Evolutionary conservation across 1,284 basidiomycete genomes (phyloP), one percentile per base, ranked within the genome.

Genomic region (Cutaneotrichosporon sp.): DNA sequence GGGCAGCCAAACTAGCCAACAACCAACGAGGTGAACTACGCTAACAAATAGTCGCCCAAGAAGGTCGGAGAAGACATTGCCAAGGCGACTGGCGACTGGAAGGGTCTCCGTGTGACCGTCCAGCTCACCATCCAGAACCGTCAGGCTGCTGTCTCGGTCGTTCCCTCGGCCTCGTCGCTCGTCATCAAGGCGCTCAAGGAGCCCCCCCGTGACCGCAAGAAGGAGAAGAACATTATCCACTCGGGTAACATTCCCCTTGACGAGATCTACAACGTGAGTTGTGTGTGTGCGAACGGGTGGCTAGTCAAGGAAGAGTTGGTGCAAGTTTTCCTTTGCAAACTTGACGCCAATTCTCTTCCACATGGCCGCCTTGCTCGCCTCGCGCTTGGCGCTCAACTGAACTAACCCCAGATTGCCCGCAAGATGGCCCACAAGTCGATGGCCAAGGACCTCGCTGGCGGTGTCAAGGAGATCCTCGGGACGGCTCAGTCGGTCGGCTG

Each of bases 11-110:
- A 18, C 42, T 18, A n/a, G 13, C 38, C 38, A 40, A 3, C 38
- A 11, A 40, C 26, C 26, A n/a, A 30, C 30, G 22, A 52, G 51
- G 49, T 11, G 21, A 34, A 53, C 30, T 16, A 10, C 30, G 22
- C 55, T 56, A 31, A 59, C 62, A 22, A 11, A 61, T 73, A 98
- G 95, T 97, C 97, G 66, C 96, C 97, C 80, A 99, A 99, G 87
- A 99, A 99, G 87, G 95, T 99, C 84, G 97, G 97, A 85, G 97
- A 99, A 91, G 97, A 99, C 85, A 99, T 99, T 80, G 97, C 97
- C 79, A 99, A 99, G 84, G 96, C 97, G 68, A 98, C 97, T 69
- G 88, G 89, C 66, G 90, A 90, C 82, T 99, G 97, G 97, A 99
- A 99, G 85, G 97, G 97, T 86, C 93, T 99, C 78, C 92, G 95